Conservation (phyloP, 495 filamentous ascomycete species). For the Bacidia gigantensis region DNA sequence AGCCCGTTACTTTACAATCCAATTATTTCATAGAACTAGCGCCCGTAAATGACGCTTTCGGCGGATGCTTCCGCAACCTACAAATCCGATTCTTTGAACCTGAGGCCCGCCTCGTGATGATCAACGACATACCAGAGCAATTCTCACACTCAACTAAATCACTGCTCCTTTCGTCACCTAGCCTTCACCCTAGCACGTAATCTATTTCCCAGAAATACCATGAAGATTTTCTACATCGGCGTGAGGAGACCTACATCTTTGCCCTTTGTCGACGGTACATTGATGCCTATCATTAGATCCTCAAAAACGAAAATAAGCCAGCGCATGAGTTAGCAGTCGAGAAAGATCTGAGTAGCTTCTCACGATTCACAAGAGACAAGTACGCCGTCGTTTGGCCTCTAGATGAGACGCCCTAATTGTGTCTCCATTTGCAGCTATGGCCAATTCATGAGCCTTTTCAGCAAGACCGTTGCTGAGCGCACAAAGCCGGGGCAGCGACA, state of each 20-base stretch:
- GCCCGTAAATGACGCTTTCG: neutral
- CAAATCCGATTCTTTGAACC: neutral
- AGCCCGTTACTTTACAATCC: neutral
- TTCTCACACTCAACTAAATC: neutral
- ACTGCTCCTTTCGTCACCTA: neutral
- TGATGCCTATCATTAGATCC: slow-evolving; percentile 40
- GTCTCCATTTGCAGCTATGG: slow-evolving; percentile 27
- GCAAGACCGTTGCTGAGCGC: slow-evolving; percentile 58
- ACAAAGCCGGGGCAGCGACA: slow-evolving; percentile 79
- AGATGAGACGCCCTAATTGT: slow-evolving; percentile 2
- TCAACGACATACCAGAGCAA: neutral
- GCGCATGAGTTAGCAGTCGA: slow-evolving; percentile 69
- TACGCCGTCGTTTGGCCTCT: slow-evolving; percentile 21
- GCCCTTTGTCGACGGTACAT: slow-evolving; percentile 2
- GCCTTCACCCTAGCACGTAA: neutral
- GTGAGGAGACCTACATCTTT: slow-evolving; percentile 36
- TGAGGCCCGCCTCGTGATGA: neutral
- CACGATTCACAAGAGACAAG: slow-evolving; percentile 62
- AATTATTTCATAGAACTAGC: neutral
- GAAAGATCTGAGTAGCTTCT: slow-evolving; percentile 68
- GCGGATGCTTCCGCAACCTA: neutral
- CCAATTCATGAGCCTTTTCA: slow-evolving; percentile 42
- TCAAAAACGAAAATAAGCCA: slow-evolving; percentile 68
- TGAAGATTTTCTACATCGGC: slow-evolving; percentile 92
- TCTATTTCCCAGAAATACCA: slow-evolving; percentile 27